Conservation (phyloP, 2,329 filamentous ascomycete genomes). For the Coniella vitis region DNA sequence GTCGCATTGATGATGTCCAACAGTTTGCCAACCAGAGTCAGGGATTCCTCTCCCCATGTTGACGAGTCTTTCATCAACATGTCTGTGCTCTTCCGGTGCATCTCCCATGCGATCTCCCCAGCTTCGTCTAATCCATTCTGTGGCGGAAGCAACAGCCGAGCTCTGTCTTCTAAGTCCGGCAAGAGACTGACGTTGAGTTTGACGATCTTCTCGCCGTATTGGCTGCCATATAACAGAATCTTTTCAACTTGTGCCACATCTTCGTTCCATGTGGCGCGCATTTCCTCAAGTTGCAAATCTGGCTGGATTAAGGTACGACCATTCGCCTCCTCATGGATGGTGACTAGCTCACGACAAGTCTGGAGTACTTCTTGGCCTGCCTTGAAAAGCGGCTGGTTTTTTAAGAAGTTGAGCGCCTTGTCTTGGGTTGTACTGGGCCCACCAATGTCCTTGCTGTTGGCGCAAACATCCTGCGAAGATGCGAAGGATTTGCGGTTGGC, state of each 20-base stretch:
- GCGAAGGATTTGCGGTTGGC: slow-evolving; percentile 6
- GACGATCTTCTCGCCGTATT: slow-evolving; percentile 24
- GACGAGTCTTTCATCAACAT: slow-evolving; percentile 15
- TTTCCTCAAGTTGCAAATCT: slow-evolving; percentile 18
- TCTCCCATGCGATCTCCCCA: slow-evolving; percentile 22
- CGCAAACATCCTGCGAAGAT: slow-evolving; percentile 1
- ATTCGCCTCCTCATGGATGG: slow-evolving; percentile 24
- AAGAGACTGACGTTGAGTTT: slow-evolving; percentile 18
- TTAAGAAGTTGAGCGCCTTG: neutral
- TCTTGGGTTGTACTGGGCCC: neutral
- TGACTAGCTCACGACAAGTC: slow-evolving; percentile 22
- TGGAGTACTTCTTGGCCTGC: slow-evolving; percentile 19
- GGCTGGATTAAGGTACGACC: slow-evolving; percentile 20
- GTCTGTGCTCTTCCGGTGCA: slow-evolving; percentile 26
- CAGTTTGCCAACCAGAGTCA: neutral
- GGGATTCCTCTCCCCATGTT: slow-evolving; percentile 6
- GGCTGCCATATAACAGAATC: slow-evolving; percentile 25
- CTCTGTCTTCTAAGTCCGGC: neutral
- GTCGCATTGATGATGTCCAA: neutral
- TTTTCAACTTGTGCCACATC: slow-evolving; percentile 27
- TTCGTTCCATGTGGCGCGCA: slow-evolving; percentile 25
- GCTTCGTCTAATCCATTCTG: slow-evolving; percentile 19
- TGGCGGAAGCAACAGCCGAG: slow-evolving; percentile 13
- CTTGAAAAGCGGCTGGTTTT: slow-evolving; percentile 21
- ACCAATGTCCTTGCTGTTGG: neutral